phyloP scores from a whole-genome alignment of 148 eudicot species.

The Diospyros lotus region DNA sequence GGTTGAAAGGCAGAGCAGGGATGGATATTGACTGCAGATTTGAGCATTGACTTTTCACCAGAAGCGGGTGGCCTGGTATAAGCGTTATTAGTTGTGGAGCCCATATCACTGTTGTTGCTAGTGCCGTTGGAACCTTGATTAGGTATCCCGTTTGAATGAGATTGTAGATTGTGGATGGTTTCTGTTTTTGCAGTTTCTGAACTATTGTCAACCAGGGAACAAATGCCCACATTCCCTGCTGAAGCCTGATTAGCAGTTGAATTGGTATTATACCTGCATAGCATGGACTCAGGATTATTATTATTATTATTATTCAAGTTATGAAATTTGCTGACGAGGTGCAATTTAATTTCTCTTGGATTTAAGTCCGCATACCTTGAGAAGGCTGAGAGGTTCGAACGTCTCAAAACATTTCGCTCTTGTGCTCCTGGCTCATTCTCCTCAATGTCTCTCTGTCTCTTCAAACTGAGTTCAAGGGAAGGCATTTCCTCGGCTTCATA shows the following conservation, averaged over 20 bases:
- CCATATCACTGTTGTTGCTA: constrained; percentile 73
- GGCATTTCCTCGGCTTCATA: constrained; percentile 32
- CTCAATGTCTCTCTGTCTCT: constrained; percentile 39
- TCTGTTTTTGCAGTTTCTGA: constrained; percentile 60
- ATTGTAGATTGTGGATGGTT: constrained; percentile 29
- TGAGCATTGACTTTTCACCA: constrained; percentile 30
- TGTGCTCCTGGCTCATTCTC: constrained; percentile 22
- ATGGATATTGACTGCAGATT: constrained; percentile 34
- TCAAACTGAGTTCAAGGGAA: constrained; percentile 60
- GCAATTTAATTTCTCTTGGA: background rate
- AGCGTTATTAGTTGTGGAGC: constrained; percentile 51
- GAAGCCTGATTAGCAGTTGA: constrained; percentile 45
- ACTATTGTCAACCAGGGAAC: constrained; percentile 56
- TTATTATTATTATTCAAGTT: background rate
- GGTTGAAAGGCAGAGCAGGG: constrained; percentile 39
- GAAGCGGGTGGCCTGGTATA: constrained; percentile 32
- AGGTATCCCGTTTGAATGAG: constrained; percentile 37
- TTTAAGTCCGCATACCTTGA: constrained; percentile 40
- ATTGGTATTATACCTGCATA: constrained; percentile 54
- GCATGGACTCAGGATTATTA: background rate
- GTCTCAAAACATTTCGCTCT: constrained; percentile 48
- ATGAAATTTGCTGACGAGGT: background rate
- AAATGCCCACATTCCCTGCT: constrained; percentile 65
- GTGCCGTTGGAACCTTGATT: constrained; percentile 57
- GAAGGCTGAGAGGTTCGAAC: constrained; percentile 62